Percentiles rank a stretch among this genome's conserved stretches.
Evolutionary conservation across 2,329 filamentous ascomycete genomes (phyloP).

Genomic region (Lasiodiplodia sp.): DNA sequence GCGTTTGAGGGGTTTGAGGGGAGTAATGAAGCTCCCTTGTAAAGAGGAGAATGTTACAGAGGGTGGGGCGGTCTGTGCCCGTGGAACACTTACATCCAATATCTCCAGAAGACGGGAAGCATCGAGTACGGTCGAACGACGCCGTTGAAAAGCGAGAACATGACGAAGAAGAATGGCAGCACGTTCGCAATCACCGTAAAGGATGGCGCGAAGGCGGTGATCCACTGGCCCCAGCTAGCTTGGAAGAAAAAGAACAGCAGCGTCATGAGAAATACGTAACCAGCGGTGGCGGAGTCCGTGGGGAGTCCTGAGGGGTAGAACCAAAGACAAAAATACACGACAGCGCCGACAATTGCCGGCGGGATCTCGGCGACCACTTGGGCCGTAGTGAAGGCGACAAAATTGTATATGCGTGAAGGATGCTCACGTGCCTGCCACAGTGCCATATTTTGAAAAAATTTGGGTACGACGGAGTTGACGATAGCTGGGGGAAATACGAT

Average conservation of each 20-base stretch:
- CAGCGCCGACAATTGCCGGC: slow-evolving; percentile 66
- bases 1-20: no score
- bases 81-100: slow-evolving; percentile 60
- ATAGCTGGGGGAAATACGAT: slow-evolving; percentile 70
- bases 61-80: neutral
- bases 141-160: slow-evolving; percentile 79
- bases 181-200: slow-evolving; percentile 79
- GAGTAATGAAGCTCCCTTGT: neutral
- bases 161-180: slow-evolving; percentile 82
- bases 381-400: slow-evolving; percentile 77
- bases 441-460: slow-evolving; percentile 75
- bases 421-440: slow-evolving; percentile 78
- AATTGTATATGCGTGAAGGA: slow-evolving; percentile 77
- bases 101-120: slow-evolving; percentile 74
- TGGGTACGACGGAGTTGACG: slow-evolving; percentile 77
- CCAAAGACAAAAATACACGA: slow-evolving; percentile 78
- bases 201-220: slow-evolving; percentile 79
- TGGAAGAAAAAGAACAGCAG: slow-evolving; percentile 80
- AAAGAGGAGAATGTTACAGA: neutral
- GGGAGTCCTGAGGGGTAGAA: slow-evolving; percentile 79
- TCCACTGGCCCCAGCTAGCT: slow-evolving; percentile 81
- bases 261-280: slow-evolving; percentile 81
- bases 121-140: slow-evolving; percentile 72
- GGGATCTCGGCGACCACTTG: slow-evolving; percentile 78
- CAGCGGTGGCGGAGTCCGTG: slow-evolving; percentile 67